phyloP scores from a whole-genome alignment of 2,329 filamentous ascomycete species.

The Pseudogymnoascus sp. region DNA sequence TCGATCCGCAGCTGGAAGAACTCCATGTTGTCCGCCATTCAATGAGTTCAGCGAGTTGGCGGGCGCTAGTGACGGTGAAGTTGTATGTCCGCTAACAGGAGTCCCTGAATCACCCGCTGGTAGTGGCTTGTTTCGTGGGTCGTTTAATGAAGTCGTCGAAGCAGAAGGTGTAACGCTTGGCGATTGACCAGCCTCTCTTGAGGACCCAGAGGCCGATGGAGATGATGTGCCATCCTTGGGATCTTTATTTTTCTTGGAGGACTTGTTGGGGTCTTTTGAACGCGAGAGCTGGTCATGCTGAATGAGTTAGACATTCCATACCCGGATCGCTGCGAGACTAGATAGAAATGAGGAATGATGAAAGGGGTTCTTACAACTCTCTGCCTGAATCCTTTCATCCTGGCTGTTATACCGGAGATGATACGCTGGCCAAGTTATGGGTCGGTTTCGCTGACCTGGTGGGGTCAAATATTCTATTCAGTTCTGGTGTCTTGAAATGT shows the following conservation, averaged over 20 bases:
- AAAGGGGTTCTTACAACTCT: slow-evolving; percentile 68
- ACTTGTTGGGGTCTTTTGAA: slow-evolving; percentile 78
- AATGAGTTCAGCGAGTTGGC: slow-evolving; percentile 25
- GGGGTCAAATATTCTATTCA: neutral
- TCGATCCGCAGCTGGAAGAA: slow-evolving; percentile 33
- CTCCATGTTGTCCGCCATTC: slow-evolving; percentile 23
- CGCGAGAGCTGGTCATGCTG: slow-evolving; percentile 81
- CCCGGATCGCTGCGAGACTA: neutral
- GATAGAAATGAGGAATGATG: slow-evolving; percentile 17
- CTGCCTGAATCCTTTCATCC: slow-evolving; percentile 96
- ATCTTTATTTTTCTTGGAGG: slow-evolving; percentile 68
- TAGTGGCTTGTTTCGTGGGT: slow-evolving; percentile 74
- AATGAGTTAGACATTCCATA: slow-evolving; percentile 36
- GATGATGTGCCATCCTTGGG: slow-evolving; percentile 72
- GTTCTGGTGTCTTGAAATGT: neutral
- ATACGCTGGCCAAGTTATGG: neutral
- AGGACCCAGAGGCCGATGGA: slow-evolving; percentile 52
- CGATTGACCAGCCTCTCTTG: slow-evolving; percentile 51
- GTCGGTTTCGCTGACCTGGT: neutral
- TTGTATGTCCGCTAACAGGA: slow-evolving; percentile 17
- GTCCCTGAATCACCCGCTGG: slow-evolving; percentile 45
- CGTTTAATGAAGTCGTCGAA: slow-evolving; percentile 79
- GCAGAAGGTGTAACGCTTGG: slow-evolving; percentile 73
- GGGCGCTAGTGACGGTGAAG: slow-evolving; percentile 21
- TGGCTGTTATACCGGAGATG: slow-evolving; percentile 28